Evolutionary conservation across 2,329 filamentous ascomycete species (phyloP).

Genomic region (Xylariaceae sp.): DNA sequence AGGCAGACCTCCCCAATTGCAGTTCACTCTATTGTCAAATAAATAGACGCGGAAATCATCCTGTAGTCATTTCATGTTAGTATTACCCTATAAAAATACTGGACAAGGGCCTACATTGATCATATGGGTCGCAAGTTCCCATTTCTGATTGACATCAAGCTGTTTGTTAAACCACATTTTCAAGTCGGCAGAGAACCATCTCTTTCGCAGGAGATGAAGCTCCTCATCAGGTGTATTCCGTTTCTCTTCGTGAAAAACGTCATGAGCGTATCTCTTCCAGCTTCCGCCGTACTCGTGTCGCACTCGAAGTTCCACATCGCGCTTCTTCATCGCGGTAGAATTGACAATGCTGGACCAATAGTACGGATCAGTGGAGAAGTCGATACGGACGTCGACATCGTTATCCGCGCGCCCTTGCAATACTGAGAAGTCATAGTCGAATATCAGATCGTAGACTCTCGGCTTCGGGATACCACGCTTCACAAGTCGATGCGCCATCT

Average conservation of each 20-base stretch:
- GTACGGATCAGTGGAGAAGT: slow-evolving; percentile 43
- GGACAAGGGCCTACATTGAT: slow-evolving; percentile 4
- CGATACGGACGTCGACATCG: slow-evolving; percentile 44
- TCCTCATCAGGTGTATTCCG: slow-evolving; percentile 14
- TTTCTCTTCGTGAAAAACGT: slow-evolving; percentile 11
- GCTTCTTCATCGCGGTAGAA: slow-evolving; percentile 30
- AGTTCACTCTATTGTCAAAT: slow-evolving; percentile 3
- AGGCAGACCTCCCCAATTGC: slow-evolving; percentile 7
- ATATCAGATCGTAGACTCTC: slow-evolving; percentile 43
- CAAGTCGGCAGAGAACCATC: slow-evolving; percentile 17
- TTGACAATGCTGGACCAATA: slow-evolving; percentile 45
- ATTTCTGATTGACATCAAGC: slow-evolving; percentile 15
- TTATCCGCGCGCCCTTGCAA: slow-evolving; percentile 37
- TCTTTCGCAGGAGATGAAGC: slow-evolving; percentile 16
- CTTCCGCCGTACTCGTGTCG: slow-evolving; percentile 20
- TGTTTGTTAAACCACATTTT: slow-evolving; percentile 15
- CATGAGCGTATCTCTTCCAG: slow-evolving; percentile 18
- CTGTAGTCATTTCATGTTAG: slow-evolving; percentile 4
- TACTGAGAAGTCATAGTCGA: slow-evolving; percentile 45
- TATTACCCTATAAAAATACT: neutral
- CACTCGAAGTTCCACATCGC: slow-evolving; percentile 14
- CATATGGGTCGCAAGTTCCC: slow-evolving; percentile 14
- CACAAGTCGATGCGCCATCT: slow-evolving; percentile 11
- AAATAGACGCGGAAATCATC: slow-evolving; percentile 18
- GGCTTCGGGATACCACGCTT: slow-evolving; percentile 13